Evolutionary conservation across 2,329 filamentous ascomycete species (phyloP).

Genomic region (Pseudogymnoascus sp.): DNA sequence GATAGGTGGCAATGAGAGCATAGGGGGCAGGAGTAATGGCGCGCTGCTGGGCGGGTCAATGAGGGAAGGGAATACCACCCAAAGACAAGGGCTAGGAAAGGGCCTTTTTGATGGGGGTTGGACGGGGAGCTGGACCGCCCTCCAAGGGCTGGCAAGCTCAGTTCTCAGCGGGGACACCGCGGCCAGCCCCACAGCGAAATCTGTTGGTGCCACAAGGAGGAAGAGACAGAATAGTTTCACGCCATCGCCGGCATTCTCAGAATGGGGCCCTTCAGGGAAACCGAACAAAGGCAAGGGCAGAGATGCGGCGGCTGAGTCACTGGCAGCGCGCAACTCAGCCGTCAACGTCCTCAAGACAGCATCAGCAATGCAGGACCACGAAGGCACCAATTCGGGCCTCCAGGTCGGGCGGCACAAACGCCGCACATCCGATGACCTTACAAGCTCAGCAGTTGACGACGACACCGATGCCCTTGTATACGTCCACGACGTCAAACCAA

Average conservation of each 20-base stretch:
- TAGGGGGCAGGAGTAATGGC: constrained; percentile 12
- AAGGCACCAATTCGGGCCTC: constrained; percentile 50
- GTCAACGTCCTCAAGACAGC: constrained; percentile 49
- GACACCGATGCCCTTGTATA: constrained; percentile 77
- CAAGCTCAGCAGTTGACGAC: constrained; percentile 39
- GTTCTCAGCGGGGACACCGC: constrained; percentile 25
- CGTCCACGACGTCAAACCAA: constrained; percentile 72
- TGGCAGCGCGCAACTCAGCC: constrained; percentile 44
- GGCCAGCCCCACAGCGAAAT: constrained; percentile 8
- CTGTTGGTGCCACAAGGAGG: constrained; percentile 13
- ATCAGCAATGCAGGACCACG: constrained; percentile 52
- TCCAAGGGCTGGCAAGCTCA: constrained; percentile 27
- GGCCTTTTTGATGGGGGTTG: constrained; percentile 20
- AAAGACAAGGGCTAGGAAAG: constrained; percentile 17
- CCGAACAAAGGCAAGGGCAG: background rate
- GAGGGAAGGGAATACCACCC: constrained; percentile 12
- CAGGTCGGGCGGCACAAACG: constrained; percentile 39
- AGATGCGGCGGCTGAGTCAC: constrained; percentile 44
- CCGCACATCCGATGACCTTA: constrained; percentile 25
- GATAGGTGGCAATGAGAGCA: background rate
- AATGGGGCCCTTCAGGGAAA: background rate
- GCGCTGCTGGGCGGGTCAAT: constrained; percentile 16
- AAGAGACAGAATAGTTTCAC: constrained; percentile 6
- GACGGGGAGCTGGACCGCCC: constrained; percentile 25
- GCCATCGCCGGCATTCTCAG: background rate